Evolutionary conservation across 306 rosid species (phyloP).

Genomic region (Lithocarpus polystachyus): DNA sequence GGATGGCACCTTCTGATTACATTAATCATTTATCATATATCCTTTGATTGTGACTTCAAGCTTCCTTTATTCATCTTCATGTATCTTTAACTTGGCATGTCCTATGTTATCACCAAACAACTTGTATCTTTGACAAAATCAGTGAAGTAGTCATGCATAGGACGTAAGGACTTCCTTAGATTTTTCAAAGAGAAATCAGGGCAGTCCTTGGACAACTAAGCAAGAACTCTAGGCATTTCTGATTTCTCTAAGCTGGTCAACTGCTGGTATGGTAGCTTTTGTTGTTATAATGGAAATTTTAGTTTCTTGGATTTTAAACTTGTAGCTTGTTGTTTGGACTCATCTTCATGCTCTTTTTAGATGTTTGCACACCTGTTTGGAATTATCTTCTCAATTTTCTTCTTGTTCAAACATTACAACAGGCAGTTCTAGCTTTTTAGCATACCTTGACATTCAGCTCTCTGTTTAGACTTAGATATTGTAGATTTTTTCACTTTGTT

Average conservation of each 20-base stretch:
- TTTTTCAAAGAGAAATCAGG: background rate
- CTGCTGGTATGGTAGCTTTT: background rate
- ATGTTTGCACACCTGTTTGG: no score
- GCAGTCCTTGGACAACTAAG: background rate
- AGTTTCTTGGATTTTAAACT: background rate
- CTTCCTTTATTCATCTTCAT: background rate
- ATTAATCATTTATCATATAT: background rate
- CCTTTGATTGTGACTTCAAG: background rate
- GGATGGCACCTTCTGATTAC: background rate
- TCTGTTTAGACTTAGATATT: background rate
- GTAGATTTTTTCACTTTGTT: background rate
- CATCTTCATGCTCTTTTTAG: background rate
- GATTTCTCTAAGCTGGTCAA: background rate
- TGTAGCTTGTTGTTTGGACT: background rate
- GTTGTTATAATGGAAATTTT: background rate
- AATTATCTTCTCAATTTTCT: background rate
- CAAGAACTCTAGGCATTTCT: background rate
- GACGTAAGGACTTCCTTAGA: background rate
- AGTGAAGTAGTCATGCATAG: background rate
- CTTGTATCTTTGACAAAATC: background rate
- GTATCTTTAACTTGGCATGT: background rate
- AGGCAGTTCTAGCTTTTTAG: background rate
- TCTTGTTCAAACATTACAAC: background rate
- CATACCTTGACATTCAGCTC: background rate
- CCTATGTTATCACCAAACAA: background rate